Evolutionary conservation across 2,329 filamentous ascomycete species (phyloP).

Genomic region (Talaromyces sp.): DNA sequence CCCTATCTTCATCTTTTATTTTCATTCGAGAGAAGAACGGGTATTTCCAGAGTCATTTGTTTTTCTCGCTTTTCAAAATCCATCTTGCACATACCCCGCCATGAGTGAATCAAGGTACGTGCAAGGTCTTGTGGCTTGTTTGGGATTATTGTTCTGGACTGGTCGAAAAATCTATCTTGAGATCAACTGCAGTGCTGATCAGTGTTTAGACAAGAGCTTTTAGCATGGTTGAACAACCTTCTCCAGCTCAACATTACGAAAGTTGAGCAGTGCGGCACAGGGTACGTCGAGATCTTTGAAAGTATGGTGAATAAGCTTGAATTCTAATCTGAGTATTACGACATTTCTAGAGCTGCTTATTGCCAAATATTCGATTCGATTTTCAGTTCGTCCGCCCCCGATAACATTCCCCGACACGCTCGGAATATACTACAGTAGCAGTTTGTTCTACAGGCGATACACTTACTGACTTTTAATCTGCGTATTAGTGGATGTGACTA

Average conservation of each 20-base stretch:
- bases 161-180: not conserved
- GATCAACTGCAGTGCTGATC: not conserved
- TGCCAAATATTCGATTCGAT: conserved; percentile 99
- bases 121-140: conserved; percentile 15
- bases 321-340: conserved; percentile 16
- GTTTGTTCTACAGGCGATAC: not conserved
- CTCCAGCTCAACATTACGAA: conserved; percentile 97
- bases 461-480: not conserved
- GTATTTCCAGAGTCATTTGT: not conserved
- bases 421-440: not conserved
- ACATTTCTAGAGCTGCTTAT: conserved; percentile 67
- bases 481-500: conserved; percentile 70
- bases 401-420: not conserved
- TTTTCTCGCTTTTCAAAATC: conserved; percentile 5
- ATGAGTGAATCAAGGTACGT: conserved; percentile 63
- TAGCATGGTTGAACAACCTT: conserved; percentile 95
- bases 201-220: conserved; percentile 75
- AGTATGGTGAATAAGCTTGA: conserved; percentile 24
- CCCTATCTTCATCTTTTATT: not conserved
- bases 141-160: not conserved
- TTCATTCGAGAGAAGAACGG: not conserved
- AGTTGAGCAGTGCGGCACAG: conserved; percentile 97
- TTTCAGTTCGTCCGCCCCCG: conserved; percentile 57
- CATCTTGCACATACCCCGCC: conserved; percentile 32
- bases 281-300: conserved; percentile 52